phyloP scores from a whole-genome alignment of 2,329 filamentous ascomycete species.

The Chaetomium sp. region DNA sequence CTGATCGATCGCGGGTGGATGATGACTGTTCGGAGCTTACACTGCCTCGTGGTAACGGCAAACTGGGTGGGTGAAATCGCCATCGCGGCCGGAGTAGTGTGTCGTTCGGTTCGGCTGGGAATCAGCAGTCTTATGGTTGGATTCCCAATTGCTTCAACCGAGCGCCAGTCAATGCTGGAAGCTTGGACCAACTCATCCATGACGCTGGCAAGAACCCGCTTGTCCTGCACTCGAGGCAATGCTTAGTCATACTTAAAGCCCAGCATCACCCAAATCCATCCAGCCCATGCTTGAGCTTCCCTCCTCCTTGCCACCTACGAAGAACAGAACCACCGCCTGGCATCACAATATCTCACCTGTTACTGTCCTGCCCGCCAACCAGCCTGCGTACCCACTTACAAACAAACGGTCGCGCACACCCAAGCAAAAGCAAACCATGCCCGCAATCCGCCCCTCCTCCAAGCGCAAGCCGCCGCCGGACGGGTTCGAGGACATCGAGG shows the following conservation, averaged over 20 bases:
- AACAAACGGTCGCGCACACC: neutral
- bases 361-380: neutral
- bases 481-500: constrained; percentile 85
- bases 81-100: constrained; percentile 58
- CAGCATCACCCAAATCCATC: constrained; percentile 3
- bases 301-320: neutral
- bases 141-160: constrained; percentile 12
- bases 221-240: neutral
- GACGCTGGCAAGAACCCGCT: neutral
- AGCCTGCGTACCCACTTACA: neutral
- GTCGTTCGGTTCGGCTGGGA: constrained; percentile 35
- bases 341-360: neutral
- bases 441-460: constrained; percentile 72
- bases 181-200: constrained; percentile 26
- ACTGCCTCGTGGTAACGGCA: constrained; percentile 76
- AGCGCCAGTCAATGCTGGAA: constrained; percentile 8
- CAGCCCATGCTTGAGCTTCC: neutral
- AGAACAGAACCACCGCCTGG: neutral
- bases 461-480: constrained; percentile 82
- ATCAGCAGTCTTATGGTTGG: constrained; percentile 16
- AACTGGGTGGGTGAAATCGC: constrained; percentile 93
- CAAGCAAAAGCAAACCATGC: constrained; percentile 55
- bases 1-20: neutral
- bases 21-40: constrained; percentile 52
- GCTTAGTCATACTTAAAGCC: constrained; percentile 16